A percentile compares a stretch with the other conserved stretches of the same genome.
These are phyloP conservation scores for Sporothrix schenckii DNA, from an alignment of 2,329 filamentous ascomycete genomes.

Conservation along the genomic window DNA sequence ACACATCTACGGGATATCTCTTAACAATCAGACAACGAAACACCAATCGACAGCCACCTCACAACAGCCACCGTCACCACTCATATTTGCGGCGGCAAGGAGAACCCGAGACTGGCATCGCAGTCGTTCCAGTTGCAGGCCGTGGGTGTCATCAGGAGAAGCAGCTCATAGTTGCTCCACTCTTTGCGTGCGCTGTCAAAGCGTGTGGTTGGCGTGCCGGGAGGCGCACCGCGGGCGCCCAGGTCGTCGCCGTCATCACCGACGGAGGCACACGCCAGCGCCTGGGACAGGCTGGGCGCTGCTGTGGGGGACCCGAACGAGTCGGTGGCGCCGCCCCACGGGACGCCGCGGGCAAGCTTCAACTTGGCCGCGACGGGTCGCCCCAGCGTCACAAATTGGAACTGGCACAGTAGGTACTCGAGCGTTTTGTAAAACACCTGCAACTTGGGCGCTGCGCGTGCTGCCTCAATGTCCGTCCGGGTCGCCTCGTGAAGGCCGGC, in stretches of 20 bases:
- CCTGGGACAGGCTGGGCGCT: not conserved
- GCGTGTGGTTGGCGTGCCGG: not conserved
- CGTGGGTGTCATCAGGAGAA: constrained; percentile 1
- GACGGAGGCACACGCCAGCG: not conserved
- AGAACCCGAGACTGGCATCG: not conserved
- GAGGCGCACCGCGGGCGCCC: not conserved
- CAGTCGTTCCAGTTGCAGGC: not conserved
- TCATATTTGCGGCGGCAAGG: constrained; percentile 25
- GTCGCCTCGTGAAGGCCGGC: not conserved
- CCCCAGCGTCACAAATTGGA: not conserved
- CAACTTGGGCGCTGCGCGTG: not conserved
- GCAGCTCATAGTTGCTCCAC: constrained; percentile 20
- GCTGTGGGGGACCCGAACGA: no score
- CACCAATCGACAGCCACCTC: not conserved
- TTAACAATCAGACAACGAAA: not conserved
- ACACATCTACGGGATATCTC: not conserved
- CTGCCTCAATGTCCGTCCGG: not conserved
- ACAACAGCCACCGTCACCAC: not conserved
- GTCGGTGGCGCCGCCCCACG: not conserved
- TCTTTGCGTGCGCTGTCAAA: constrained; percentile 13
- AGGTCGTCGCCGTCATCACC: not conserved
- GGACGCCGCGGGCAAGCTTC: not conserved
- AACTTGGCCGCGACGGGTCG: constrained; percentile 6
- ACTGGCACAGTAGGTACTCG: not conserved
- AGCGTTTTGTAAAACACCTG: not conserved